Evolutionary conservation across 345 rosid species (phyloP).

Genomic region (Citrus reticulata): DNA sequence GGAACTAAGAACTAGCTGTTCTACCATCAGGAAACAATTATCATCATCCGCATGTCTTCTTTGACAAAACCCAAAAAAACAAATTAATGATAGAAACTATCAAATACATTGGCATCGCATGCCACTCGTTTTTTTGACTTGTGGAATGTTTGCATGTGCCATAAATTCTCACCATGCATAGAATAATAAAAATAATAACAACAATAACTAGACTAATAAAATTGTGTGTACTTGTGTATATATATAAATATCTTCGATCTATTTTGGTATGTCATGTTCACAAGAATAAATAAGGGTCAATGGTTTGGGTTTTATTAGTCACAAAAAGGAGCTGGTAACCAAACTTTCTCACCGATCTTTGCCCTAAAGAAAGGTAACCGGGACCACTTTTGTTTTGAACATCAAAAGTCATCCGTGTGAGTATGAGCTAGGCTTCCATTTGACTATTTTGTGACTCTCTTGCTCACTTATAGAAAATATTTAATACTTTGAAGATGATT

Average conservation of each 20-base stretch:
- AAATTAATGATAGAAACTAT: background rate
- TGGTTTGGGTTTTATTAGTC: constrained; percentile 24
- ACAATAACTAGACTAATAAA: too few relatives aligned
- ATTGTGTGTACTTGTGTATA: too few relatives aligned
- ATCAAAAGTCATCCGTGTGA: constrained; percentile 28
- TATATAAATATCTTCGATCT: too few relatives aligned
- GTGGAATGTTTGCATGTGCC: constrained; percentile 11
- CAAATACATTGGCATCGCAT: background rate
- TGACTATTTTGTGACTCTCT: constrained; percentile 30
- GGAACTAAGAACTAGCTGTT: too few relatives aligned
- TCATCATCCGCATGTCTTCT: background rate
- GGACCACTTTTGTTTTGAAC: constrained; percentile 24
- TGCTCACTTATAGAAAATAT: background rate
- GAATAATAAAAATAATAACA: too few relatives aligned
- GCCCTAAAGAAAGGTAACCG: constrained; percentile 1
- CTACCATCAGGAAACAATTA: too few relatives aligned
- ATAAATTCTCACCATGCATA: background rate
- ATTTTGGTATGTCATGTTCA: background rate
- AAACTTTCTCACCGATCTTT: constrained; percentile 36
- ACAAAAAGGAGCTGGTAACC: constrained; percentile 48
- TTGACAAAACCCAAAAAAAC: constrained; percentile 12
- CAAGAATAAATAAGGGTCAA: constrained; percentile 3
- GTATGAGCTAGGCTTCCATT: constrained; percentile 25
- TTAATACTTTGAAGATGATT: background rate
- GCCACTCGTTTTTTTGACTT: constrained; percentile 6